Conservation (phyloP, 305 asterid species). For the Fraxinus floribunda region DNA sequence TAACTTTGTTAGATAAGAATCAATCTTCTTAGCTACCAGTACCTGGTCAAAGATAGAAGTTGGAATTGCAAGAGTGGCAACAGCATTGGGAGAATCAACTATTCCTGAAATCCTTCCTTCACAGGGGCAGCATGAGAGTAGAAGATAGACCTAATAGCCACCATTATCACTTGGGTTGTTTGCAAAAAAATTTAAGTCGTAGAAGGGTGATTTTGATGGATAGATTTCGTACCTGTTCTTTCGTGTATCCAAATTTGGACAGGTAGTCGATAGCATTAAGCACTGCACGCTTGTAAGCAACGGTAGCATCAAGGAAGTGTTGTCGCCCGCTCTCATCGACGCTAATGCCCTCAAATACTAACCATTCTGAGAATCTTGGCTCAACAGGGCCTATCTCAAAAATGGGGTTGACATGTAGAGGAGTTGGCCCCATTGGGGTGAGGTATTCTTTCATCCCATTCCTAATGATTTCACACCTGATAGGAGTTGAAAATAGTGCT, state of each 20-base stretch:
- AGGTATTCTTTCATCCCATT: slow-evolving; percentile 86
- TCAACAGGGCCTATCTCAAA: slow-evolving; percentile 90
- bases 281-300: slow-evolving; percentile 91
- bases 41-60: slow-evolving; percentile 90
- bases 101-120: slow-evolving; percentile 97
- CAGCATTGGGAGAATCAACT: slow-evolving; percentile 85
- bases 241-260: slow-evolving; percentile 78
- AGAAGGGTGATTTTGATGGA: background rate
- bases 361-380: slow-evolving; percentile 92
- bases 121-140: slow-evolving; percentile 93
- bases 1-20: background rate
- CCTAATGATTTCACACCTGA: slow-evolving; percentile 82
- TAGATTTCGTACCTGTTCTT: slow-evolving; percentile 60
- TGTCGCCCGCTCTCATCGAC: slow-evolving; percentile 88
- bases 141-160: slow-evolving; percentile 64
- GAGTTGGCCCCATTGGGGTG: slow-evolving; percentile 98
- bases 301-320: slow-evolving; percentile 78
- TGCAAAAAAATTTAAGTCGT: background rate
- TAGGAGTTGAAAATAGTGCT: background rate
- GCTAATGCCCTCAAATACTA: slow-evolving; percentile 93
- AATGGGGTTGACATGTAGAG: slow-evolving; percentile 80
- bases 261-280: slow-evolving; percentile 87
- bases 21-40: slow-evolving; percentile 11
- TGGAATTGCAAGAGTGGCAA: slow-evolving; percentile 94
- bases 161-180: background rate